Base-by-base conservation (phyloP, 495 filamentous ascomycete species). In the Penicillium ucsense region DNA sequence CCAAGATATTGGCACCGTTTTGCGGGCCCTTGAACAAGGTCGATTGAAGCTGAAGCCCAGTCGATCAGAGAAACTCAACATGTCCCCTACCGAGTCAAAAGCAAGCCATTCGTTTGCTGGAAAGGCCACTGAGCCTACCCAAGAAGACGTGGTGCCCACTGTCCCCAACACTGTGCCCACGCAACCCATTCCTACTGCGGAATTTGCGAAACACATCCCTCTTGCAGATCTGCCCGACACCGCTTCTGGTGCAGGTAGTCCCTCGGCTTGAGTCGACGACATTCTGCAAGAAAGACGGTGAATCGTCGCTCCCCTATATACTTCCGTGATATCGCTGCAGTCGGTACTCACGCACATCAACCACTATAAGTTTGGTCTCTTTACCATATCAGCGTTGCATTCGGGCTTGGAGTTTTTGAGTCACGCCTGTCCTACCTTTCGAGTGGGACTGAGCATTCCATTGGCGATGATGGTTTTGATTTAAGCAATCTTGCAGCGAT, bases 1-100 rank as follows among this genome's bases (percentile, higher is more conserved):
- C 1, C 56, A 64, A n/a, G 67, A 71, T 39, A 57, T 71, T 38
- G 54, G 57, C 10, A 54, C 54, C 4, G 48, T 71, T 4, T 53
- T 71, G 8, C 67, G 65, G 27, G 64, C 64, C 8, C 41, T 71
- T 28, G 67, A 71, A 40, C 59, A 62, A n/a, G 67, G 67, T 10
- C 61, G 57, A 27, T 48, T 63, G 32, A 55, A 63, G 45, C 38
- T 67, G 33, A 64, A 64, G 47, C 58, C 64, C 11, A 63, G 56
- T 38, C 50, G 60, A n/a, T 61, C 59, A 6, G 66, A 69, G 12
- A 62, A 59, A 40, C 46, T 52, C 51, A 59, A 63, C 38, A 49
- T 57, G 48, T 67, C 65, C 5, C 62, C 67, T 6, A 61, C 58
- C 7, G 63, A 62, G 12, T 64, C 65, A 7, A 58, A 57, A 34